phyloP scores from a whole-genome alignment of 2,329 filamentous ascomycete species.

The Fusarium anguioides region DNA sequence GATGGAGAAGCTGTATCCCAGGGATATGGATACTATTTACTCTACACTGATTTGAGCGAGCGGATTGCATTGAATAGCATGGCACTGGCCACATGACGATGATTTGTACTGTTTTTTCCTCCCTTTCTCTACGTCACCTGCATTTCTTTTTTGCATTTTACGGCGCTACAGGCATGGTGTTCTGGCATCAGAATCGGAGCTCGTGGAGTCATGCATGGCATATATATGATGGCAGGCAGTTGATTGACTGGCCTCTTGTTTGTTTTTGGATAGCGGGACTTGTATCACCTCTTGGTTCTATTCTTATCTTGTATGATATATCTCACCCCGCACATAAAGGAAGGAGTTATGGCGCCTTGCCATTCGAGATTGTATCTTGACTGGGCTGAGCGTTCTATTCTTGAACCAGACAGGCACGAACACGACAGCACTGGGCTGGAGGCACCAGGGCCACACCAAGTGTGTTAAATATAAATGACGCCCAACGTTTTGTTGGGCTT shows the following conservation, averaged over 20 bases:
- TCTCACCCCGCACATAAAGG: constrained; percentile 28
- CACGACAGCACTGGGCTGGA: constrained; percentile 12
- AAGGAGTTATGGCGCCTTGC: constrained; percentile 27
- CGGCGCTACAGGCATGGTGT: constrained; percentile 33
- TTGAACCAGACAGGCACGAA: constrained; percentile 12
- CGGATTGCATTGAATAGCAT: neutral
- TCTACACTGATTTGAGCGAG: constrained; percentile 40
- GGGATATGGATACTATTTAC: constrained; percentile 54
- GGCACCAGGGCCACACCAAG: constrained; percentile 21
- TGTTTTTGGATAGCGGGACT: constrained; percentile 19
- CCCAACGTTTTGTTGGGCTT: constrained; percentile 16
- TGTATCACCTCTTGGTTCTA: constrained; percentile 10
- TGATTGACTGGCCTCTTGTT: constrained; percentile 8
- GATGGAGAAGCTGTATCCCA: constrained; percentile 51
- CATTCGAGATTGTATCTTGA: constrained; percentile 10
- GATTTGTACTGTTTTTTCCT: constrained; percentile 21
- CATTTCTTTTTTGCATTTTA: constrained; percentile 28
- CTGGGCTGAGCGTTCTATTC: constrained; percentile 22
- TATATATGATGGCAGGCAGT: constrained; percentile 22
- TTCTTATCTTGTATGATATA: constrained; percentile 33
- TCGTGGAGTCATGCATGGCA: constrained; percentile 29
- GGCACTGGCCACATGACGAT: neutral
- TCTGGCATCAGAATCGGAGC: constrained; percentile 27
- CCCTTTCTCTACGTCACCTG: constrained; percentile 11
- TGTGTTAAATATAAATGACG: constrained; percentile 26